A percentile compares a stretch with the other conserved stretches of the same genome.
These are phyloP conservation scores for Claviceps africana DNA, from an alignment of 2,329 filamentous ascomycete species.

Conservation along the genomic window DNA sequence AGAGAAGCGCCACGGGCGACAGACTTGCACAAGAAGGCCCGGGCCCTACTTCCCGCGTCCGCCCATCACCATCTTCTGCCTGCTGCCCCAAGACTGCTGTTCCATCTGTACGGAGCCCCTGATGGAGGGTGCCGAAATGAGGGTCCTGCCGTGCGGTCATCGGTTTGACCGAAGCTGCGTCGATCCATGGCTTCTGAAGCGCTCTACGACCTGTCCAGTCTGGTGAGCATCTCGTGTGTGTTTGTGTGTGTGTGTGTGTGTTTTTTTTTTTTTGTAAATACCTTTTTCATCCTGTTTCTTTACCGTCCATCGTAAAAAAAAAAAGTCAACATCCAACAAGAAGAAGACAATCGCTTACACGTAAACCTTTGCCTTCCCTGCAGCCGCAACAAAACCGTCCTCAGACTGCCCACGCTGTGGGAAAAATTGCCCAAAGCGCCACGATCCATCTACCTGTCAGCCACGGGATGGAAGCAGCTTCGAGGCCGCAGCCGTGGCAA, in stretches of 20 bases:
- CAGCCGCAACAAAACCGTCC: background rate
- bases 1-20: background rate
- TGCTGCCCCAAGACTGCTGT: background rate
- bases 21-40: background rate
- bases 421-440: background rate
- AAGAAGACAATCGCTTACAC: background rate
- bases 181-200: constrained; percentile 2
- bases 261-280: too few relatives aligned
- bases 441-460: background rate
- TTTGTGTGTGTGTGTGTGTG: too few relatives aligned
- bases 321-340: too few relatives aligned
- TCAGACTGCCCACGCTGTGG: background rate
- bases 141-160: constrained; percentile 3
- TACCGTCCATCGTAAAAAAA: background rate
- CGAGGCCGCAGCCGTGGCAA: background rate
- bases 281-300: too few relatives aligned
- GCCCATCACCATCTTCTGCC: background rate
- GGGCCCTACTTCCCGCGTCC: background rate
- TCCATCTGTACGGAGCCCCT: constrained; percentile 4
- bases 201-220: constrained; percentile 3
- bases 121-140: background rate
- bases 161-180: constrained; percentile 2
- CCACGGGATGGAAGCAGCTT: background rate
- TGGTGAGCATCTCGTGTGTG: constrained; percentile 2
- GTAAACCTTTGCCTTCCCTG: background rate